Evolutionary conservation across 768 basidiomycete species (phyloP).

Genomic region (Lactifluus subvellereus): DNA sequence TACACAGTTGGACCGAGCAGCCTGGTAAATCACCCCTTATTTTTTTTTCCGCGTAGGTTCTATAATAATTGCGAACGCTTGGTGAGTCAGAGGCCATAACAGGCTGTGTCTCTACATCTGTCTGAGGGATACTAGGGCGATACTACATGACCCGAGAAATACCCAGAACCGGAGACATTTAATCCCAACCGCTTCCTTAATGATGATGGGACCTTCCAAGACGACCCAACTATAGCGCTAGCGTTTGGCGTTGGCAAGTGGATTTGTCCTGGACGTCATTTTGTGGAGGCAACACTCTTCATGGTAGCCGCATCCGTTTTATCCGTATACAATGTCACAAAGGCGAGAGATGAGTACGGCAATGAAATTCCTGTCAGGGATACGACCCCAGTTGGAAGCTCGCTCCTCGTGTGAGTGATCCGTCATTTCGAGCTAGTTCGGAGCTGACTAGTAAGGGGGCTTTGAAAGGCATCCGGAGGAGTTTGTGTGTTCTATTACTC

Average conservation of each 20-base stretch:
- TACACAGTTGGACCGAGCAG: too few species aligned
- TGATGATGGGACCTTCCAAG: background rate
- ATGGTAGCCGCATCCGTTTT: conserved; percentile 2
- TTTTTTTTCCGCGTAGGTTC: background rate
- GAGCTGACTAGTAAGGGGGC: too few species aligned
- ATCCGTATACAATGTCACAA: conserved; percentile 1
- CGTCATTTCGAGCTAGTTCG: too few species aligned
- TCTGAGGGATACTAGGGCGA: background rate
- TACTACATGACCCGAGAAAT: conserved; percentile 6
- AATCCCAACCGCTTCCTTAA: conserved; percentile 1
- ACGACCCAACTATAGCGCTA: background rate
- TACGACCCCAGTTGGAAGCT: background rate
- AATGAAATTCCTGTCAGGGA: conserved; percentile 1
- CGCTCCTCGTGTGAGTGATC: background rate
- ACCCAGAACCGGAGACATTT: conserved; percentile 10
- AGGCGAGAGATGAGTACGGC: conserved; percentile 4
- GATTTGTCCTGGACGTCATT: conserved; percentile 14
- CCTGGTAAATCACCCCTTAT: background rate
- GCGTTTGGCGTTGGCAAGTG: conserved; percentile 7
- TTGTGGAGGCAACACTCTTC: conserved; percentile 9
- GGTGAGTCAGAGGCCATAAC: background rate
- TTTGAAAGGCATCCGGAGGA: background rate
- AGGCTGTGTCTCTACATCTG: background rate
- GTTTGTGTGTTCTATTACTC: conserved; percentile 8
- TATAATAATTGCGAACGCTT: background rate